phyloP scores from a whole-genome alignment of 805 yeast species.

The Cyberlindnera euphorbiae region DNA sequence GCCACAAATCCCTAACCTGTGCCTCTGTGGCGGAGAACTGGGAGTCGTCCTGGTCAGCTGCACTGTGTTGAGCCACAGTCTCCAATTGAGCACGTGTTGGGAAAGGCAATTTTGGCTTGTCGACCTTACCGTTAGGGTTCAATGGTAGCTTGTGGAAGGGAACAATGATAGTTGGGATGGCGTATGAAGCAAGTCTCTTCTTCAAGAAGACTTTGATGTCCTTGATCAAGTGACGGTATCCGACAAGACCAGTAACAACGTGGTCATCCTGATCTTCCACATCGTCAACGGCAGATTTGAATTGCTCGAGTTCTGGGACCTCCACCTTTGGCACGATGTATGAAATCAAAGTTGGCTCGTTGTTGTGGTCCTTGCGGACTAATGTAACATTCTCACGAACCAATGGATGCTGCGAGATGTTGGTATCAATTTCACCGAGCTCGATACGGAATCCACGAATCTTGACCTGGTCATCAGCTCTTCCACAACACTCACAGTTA shows the following conservation, averaged over 20 bases:
- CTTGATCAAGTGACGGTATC: slow-evolving; percentile 70
- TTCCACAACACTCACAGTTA: slow-evolving; percentile 95
- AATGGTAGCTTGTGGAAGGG: slow-evolving; percentile 84
- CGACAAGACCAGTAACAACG: slow-evolving; percentile 73
- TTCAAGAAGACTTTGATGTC: slow-evolving; percentile 79
- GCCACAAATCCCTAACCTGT: slow-evolving; percentile 78
- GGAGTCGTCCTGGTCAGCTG: slow-evolving; percentile 39
- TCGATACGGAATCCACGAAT: slow-evolving; percentile 98
- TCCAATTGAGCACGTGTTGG: slow-evolving; percentile 86
- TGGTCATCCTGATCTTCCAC: slow-evolving; percentile 47
- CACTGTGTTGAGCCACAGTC: slow-evolving; percentile 55
- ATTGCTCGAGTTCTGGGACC: slow-evolving; percentile 40
- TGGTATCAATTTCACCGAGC: slow-evolving; percentile 97
- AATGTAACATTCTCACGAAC: slow-evolving; percentile 92
- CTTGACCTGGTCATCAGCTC: slow-evolving; percentile 98
- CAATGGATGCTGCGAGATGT: slow-evolving; percentile 85
- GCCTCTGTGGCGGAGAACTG: slow-evolving; percentile 62
- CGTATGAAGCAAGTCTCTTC: slow-evolving; percentile 86
- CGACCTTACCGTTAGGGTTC: slow-evolving; percentile 98
- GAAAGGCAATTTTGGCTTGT: slow-evolving; percentile 93
- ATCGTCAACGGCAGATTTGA: slow-evolving; percentile 38
- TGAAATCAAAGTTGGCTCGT: slow-evolving; percentile 87
- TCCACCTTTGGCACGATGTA: slow-evolving; percentile 82
- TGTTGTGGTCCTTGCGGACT: slow-evolving; percentile 86
- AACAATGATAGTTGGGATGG: slow-evolving; percentile 87